A percentile compares a stretch with the other conserved stretches of the same genome.
These are phyloP conservation scores for Aspergillus transmontanensis DNA, from an alignment of 2,329 filamentous ascomycete species.

Conservation along the genomic window DNA sequence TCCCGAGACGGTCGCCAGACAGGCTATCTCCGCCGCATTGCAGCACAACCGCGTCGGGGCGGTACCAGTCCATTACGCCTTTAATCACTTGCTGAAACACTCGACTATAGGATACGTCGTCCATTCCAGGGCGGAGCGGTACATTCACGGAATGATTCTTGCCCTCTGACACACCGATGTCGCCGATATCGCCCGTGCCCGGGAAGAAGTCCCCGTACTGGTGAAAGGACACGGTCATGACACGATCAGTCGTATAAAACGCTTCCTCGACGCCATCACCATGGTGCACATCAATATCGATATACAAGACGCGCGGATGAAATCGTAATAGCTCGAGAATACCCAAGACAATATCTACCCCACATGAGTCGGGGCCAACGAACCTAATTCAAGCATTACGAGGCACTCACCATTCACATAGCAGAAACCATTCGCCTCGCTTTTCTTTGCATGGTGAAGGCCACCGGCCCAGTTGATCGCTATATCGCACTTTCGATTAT, in stretches of 20 bases:
- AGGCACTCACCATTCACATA: conserved; percentile 76
- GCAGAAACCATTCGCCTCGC: conserved; percentile 93
- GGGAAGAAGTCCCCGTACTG: conserved; percentile 75
- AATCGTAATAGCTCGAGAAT: conserved; percentile 67
- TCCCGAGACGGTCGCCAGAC: conserved; percentile 67
- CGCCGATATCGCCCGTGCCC: conserved; percentile 68
- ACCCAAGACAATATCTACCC: conserved; percentile 64
- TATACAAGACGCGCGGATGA: conserved; percentile 66
- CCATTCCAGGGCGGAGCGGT: conserved; percentile 69
- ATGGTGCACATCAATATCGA: conserved; percentile 69
- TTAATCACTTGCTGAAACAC: conserved; percentile 70
- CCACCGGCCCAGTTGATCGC: conserved; percentile 89
- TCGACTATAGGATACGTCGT: conserved; percentile 67
- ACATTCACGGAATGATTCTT: conserved; percentile 72
- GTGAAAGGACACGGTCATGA: conserved; percentile 73
- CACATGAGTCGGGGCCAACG: conserved; percentile 14
- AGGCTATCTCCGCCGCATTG: conserved; percentile 71
- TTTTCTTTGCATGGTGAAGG: conserved; percentile 93
- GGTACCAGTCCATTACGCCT: conserved; percentile 70
- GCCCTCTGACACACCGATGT: conserved; percentile 66
- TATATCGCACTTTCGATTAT: conserved; percentile 68
- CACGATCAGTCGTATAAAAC: conserved; percentile 71
- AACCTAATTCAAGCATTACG: background rate
- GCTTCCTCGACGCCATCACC: conserved; percentile 71
- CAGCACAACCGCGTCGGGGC: conserved; percentile 67